Evolutionary conservation across 331 rosid genomes (phyloP), one percentile per base, ranked within the genome.

Genomic region (Malus hybrid): DNA sequence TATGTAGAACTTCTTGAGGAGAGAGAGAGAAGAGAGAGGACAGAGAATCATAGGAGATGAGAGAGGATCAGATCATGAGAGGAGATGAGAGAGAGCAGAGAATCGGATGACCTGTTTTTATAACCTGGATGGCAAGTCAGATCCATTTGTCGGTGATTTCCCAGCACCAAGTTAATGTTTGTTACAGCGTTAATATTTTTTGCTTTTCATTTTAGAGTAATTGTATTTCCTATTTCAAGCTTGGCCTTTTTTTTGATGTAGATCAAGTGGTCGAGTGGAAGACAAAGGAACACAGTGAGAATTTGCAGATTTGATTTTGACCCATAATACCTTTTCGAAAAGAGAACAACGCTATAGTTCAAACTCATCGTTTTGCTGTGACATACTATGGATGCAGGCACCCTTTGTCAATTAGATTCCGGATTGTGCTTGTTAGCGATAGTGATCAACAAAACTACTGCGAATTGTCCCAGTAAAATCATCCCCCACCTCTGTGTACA

Each of bases 251-350:
- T 24, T 24, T 0, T 0, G 10, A 28, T 10, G 13, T 12, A 36
- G 44, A 36, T 36, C 44, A 8, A 8, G 11, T 36, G 3, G 11
- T 36, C 44, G 44, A 36, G 44, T 36, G 44, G 11, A 58, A 14
- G 30, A 36, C 0, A 8, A 36, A 36, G 10, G 44, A 36, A 36
- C 0, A 1, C 12, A 39, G 4, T 39, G 1, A 0, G 44, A 39
- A 9, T 0, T 9, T 39, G 0, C 4, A 39, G 44, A 39, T 2
- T 39, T 9, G 12, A 39, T 39, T 39, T 39, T 39, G 4, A 1
- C 44, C 11, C 44, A 39, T 39, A 39, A 39, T 39, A 39, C 0
- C 0, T 39, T 39, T 39, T 0, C 0, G 12, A 39, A 39, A 36
- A 53, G 10, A 10, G 10, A 76, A 29, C 28, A 1, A 39, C 12